phyloP scores from a whole-genome alignment of 2,329 filamentous ascomycete species.

The Teratosphaeria viscida region DNA sequence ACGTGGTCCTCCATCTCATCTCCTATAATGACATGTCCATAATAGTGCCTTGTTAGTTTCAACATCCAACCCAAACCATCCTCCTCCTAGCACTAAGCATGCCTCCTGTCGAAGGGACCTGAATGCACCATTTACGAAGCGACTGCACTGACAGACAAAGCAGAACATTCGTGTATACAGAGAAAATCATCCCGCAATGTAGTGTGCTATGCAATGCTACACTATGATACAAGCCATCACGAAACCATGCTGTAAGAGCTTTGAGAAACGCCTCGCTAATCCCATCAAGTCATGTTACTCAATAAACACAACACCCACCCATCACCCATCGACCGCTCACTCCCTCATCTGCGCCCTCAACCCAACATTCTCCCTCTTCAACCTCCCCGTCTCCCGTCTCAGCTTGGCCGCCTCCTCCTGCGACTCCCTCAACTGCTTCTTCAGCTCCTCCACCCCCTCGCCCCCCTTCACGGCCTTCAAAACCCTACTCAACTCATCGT shows the following conservation, averaged over 20 bases:
- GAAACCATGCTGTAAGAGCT: not conserved
- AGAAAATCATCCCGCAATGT: not conserved
- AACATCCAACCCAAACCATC: too few species aligned
- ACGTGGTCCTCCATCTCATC: not conserved
- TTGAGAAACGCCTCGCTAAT: not conserved
- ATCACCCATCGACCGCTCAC: slow-evolving; percentile 1
- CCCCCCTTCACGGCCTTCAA: slow-evolving; percentile 63
- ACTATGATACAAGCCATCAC: not conserved
- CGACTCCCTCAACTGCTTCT: slow-evolving; percentile 58
- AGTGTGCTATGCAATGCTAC: slow-evolving; percentile 1
- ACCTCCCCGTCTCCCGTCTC: slow-evolving; percentile 74
- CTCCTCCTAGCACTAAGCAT: too few species aligned
- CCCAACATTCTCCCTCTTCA: slow-evolving; percentile 74
- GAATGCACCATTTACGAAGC: slow-evolving; percentile 11
- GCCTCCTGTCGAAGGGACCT: slow-evolving; percentile 10
- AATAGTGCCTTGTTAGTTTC: too few species aligned
- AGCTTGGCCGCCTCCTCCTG: slow-evolving; percentile 67
- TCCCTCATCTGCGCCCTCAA: slow-evolving; percentile 41
- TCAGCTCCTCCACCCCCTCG: slow-evolving; percentile 69
- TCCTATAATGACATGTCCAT: too few species aligned
- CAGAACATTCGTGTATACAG: not conserved
- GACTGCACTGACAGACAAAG: not conserved
- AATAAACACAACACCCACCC: too few species aligned
- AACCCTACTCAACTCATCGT: slow-evolving; percentile 78
- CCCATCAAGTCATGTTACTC: not conserved